phyloP scores from a whole-genome alignment of 345 rosid genomes.

The Syzygium jambos region DNA sequence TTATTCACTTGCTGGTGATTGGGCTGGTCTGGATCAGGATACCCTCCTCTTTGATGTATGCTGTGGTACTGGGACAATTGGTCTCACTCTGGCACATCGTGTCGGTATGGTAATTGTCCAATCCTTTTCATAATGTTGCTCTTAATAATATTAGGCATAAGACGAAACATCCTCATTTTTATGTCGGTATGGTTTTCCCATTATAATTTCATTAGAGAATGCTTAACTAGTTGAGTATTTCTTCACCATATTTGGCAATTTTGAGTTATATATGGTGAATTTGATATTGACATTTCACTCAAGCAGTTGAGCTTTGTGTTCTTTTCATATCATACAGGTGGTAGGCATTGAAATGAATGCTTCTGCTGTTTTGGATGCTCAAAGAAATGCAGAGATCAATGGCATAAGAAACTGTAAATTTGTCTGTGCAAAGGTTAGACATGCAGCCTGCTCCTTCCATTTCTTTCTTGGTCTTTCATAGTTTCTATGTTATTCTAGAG shows the following conservation, averaged over 20 bases:
- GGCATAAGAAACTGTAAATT: constrained; percentile 84
- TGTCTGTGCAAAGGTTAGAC: constrained; percentile 75
- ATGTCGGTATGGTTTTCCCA: neutral
- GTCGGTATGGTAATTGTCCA: constrained; percentile 80
- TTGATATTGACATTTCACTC: neutral
- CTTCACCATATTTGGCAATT: neutral
- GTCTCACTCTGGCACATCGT: constrained; percentile 81
- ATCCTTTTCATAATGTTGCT: constrained; percentile 6
- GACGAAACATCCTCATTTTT: neutral
- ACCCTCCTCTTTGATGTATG: constrained; percentile 87
- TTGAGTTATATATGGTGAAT: neutral
- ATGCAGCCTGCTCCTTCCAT: neutral
- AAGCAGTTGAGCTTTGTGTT: neutral
- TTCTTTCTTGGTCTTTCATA: neutral
- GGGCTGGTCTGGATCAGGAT: constrained; percentile 87
- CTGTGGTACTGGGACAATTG: constrained; percentile 97
- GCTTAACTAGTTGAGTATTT: neutral
- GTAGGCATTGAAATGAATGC: constrained; percentile 97
- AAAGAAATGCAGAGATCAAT: constrained; percentile 78
- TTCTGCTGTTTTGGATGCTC: constrained; percentile 92
- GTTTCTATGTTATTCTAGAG: neutral
- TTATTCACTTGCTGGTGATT: constrained; percentile 92
- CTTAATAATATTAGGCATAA: neutral
- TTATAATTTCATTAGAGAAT: neutral
- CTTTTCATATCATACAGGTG: constrained; percentile 36